These are phyloP conservation scores for Vicia villosa DNA, from an alignment of 306 rosid genomes.

Conservation along the genomic window DNA sequence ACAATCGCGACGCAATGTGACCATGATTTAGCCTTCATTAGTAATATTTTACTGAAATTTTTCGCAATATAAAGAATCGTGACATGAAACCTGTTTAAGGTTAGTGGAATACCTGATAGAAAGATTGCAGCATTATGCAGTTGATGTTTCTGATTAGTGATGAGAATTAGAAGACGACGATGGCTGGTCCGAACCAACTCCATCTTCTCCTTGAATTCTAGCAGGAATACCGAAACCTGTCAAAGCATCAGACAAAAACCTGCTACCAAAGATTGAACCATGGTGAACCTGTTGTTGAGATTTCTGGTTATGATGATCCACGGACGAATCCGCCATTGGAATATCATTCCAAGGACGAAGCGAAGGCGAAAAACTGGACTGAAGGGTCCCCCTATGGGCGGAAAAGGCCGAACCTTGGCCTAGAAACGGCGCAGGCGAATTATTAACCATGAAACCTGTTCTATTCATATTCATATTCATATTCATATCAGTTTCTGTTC, in stretches of 20 bases:
- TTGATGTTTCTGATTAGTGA: slow-evolving; percentile 44
- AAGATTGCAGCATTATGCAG: slow-evolving; percentile 22
- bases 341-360: slow-evolving; percentile 66
- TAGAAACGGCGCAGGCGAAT: slow-evolving; percentile 46
- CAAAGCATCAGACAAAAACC: slow-evolving; percentile 56
- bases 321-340: slow-evolving; percentile 49
- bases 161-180: slow-evolving; percentile 69
- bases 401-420: slow-evolving; percentile 57
- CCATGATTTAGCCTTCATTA: background rate
- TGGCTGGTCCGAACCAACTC: slow-evolving; percentile 52
- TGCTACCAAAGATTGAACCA: slow-evolving; percentile 64
- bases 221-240: slow-evolving; percentile 66
- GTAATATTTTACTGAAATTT: background rate
- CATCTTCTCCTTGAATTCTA: slow-evolving; percentile 57
- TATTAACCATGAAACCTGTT: slow-evolving; percentile 48
- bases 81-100: background rate
- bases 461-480: slow-evolving; percentile 38
- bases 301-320: slow-evolving; percentile 45
- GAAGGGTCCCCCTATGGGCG: slow-evolving; percentile 90
- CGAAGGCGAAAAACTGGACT: slow-evolving; percentile 81
- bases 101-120: slow-evolving; percentile 44
- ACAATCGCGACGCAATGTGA: background rate
- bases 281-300: slow-evolving; percentile 51
- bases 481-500: background rate
- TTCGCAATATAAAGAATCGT: background rate